These are phyloP conservation scores for Chalaropsis thielavioides DNA, from an alignment of 2,329 filamentous ascomycete genomes.

Conservation along the genomic window DNA sequence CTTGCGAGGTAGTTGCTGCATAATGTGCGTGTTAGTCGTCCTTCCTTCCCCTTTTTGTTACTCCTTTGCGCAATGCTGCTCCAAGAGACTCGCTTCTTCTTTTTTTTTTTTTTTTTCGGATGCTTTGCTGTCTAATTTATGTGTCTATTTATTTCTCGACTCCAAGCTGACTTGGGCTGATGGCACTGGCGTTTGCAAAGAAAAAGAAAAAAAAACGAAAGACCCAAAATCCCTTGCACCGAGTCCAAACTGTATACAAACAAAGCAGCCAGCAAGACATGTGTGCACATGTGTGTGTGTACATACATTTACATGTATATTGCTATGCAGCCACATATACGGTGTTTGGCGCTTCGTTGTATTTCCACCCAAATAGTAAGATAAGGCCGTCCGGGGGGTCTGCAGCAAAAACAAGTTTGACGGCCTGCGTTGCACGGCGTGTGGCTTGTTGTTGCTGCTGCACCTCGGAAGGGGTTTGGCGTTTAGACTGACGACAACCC, in stretches of 20 bases:
- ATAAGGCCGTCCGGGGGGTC: not conserved
- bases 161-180: not conserved
- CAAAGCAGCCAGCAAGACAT: not conserved
- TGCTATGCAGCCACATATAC: not conserved
- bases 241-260: conserved; percentile 1
- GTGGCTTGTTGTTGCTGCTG: not conserved
- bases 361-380: not conserved
- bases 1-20: not conserved
- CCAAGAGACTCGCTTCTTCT: not conserved
- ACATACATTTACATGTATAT: not conserved
- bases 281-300: not conserved
- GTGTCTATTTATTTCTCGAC: not conserved
- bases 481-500: not conserved
- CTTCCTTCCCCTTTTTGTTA: no score
- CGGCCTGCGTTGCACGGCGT: not conserved
- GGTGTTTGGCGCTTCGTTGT: not conserved
- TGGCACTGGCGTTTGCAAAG: not conserved
- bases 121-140: not conserved
- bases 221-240: not conserved
- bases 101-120: not conserved
- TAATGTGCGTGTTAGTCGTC: not conserved
- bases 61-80: no score
- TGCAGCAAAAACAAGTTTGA: not conserved
- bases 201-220: not conserved
- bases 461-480: not conserved